A percentile compares a stretch with the other conserved stretches of the same genome.
phyloP scores from a whole-genome alignment of 1,284 basidiomycete species.

The Trichosporon sp. region DNA sequence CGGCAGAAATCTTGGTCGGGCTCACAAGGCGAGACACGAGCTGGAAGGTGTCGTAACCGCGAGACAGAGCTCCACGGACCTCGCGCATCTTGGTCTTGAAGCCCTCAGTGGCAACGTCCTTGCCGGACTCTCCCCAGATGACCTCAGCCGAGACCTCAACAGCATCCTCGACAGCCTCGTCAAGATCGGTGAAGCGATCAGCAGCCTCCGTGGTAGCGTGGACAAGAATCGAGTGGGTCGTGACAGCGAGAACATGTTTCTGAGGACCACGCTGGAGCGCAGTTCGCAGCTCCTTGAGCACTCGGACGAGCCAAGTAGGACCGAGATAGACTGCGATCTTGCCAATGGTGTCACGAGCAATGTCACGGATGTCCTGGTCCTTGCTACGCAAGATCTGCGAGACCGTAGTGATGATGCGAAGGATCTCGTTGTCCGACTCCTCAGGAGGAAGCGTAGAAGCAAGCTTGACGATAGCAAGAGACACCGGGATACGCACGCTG shows the following conservation, averaged over 20 bases:
- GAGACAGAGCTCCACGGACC: conserved; percentile 70
- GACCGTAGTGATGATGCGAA: conserved; percentile 74
- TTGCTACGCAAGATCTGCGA: conserved; percentile 85
- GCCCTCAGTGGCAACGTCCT: conserved; percentile 81
- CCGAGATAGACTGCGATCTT: conserved; percentile 76
- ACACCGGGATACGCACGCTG: conserved; percentile 76
- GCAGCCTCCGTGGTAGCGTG: conserved; percentile 61
- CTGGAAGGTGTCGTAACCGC: conserved; percentile 77
- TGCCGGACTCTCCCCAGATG: conserved; percentile 88
- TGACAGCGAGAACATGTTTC: conserved; percentile 84
- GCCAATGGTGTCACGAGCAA: conserved; percentile 76
- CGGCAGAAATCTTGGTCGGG: conserved; percentile 66
- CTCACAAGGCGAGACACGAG: conserved; percentile 73
- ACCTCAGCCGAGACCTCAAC: conserved; percentile 84
- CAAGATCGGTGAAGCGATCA: conserved; percentile 63
- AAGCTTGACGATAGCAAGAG: conserved; percentile 81
- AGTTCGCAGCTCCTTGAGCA: conserved; percentile 74
- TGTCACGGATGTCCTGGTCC: conserved; percentile 89
- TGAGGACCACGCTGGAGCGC: conserved; percentile 89
- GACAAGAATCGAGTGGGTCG: conserved; percentile 74
- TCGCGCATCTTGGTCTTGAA: conserved; percentile 94
- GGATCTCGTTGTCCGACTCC: conserved; percentile 66
- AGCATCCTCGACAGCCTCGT: conserved; percentile 71
- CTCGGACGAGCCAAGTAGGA: conserved; percentile 64
- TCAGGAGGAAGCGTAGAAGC: conserved; percentile 73